These are phyloP conservation scores for Pyrrhoderma lamaoense DNA, from an alignment of 1,284 basidiomycete genomes.

Conservation along the genomic window DNA sequence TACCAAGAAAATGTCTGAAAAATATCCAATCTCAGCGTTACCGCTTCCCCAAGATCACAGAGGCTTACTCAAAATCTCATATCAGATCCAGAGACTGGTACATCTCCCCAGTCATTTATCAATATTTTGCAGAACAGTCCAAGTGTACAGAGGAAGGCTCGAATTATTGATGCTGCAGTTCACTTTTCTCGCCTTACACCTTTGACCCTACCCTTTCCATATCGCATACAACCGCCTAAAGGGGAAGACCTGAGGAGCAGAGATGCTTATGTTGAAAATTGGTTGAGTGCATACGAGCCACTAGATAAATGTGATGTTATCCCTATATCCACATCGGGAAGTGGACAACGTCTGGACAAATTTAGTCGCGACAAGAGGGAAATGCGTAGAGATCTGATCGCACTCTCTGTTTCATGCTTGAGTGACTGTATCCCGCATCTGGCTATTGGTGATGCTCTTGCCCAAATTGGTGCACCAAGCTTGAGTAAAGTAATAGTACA, in stretches of 20 bases:
- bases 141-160: constrained; percentile 68
- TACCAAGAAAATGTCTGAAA: constrained; percentile 11
- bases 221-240: constrained; percentile 56
- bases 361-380: constrained; percentile 49
- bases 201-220: constrained; percentile 81
- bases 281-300: constrained; percentile 29
- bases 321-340: not conserved
- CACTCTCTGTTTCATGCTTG: constrained; percentile 57
- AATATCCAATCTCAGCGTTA: constrained; percentile 49
- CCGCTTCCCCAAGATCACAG: constrained; percentile 53
- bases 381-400: constrained; percentile 60
- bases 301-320: constrained; percentile 10
- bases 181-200: constrained; percentile 85
- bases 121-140: constrained; percentile 46
- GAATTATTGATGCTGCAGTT: constrained; percentile 46
- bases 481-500: too few relatives aligned
- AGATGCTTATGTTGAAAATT: constrained; percentile 59
- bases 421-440: constrained; percentile 79
- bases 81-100: constrained; percentile 51
- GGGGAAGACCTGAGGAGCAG: constrained; percentile 46
- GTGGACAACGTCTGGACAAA: constrained; percentile 30
- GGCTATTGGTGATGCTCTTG: constrained; percentile 78
- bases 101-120: constrained; percentile 45
- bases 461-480: constrained; percentile 49
- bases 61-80: constrained; percentile 64